These are phyloP conservation scores for Laburnicola sp. DNA, from an alignment of 2,329 filamentous ascomycete species.

Conservation along the genomic window DNA sequence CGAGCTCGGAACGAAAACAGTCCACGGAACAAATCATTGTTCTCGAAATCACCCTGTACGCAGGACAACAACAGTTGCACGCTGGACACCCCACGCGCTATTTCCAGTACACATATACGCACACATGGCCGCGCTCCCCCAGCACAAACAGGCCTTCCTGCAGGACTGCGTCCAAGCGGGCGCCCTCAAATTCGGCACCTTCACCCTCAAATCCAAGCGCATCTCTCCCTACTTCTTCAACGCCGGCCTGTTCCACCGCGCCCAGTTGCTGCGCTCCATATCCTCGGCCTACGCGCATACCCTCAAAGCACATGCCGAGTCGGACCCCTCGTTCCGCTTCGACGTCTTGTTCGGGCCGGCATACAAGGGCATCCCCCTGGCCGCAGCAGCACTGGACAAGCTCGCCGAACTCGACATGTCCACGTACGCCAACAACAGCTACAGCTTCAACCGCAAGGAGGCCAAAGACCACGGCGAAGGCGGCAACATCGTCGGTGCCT, in stretches of 20 bases:
- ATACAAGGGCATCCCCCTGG: conserved; percentile 96
- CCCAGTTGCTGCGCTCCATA: conserved; percentile 75
- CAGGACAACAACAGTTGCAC: too few relatives aligned
- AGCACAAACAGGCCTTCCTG: conserved; percentile 70
- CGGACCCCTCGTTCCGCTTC: conserved; percentile 58
- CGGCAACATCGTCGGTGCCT: conserved; percentile 85
- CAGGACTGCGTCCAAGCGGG: conserved; percentile 67
- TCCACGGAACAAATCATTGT: background rate
- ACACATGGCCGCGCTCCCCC: conserved; percentile 32
- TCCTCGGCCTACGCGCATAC: conserved; percentile 76
- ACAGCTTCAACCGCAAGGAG: conserved; percentile 95
- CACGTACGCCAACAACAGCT: conserved; percentile 71
- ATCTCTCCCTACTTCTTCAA: conserved; percentile 97
- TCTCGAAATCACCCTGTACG: background rate
- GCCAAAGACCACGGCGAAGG: conserved; percentile 95
- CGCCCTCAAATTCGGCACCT: conserved; percentile 79
- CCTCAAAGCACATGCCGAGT: conserved; percentile 51
- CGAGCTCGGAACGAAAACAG: conserved; percentile 35
- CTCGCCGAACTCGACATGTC: conserved; percentile 69
- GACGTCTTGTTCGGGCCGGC: conserved; percentile 92
- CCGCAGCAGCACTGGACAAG: conserved; percentile 73
- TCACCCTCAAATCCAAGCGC: conserved; percentile 90
- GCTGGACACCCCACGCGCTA: background rate
- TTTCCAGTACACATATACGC: background rate
- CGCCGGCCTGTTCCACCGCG: conserved; percentile 85